These are phyloP conservation scores for Trichoderma parareesei DNA, from an alignment of 495 filamentous ascomycete genomes.

Conservation along the genomic window DNA sequence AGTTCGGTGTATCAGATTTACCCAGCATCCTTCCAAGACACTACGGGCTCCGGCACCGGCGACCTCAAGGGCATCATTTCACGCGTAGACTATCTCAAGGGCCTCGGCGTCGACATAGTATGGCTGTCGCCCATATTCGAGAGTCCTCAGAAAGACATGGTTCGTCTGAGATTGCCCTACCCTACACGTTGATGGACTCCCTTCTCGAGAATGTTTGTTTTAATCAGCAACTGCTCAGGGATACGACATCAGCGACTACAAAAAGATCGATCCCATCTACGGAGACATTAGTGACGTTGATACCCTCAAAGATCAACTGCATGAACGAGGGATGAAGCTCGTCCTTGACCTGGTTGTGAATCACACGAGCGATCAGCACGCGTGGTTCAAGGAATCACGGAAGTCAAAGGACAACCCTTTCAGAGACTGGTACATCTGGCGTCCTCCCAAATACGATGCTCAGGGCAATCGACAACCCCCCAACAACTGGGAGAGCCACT, in stretches of 20 bases:
- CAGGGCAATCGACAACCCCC: conserved; percentile 47
- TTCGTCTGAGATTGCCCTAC: conserved; percentile 4
- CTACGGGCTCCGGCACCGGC: conserved; percentile 58
- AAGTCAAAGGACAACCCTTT: conserved; percentile 44
- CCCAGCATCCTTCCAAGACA: conserved; percentile 60
- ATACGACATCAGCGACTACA: conserved; percentile 59
- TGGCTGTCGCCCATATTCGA: conserved; percentile 66
- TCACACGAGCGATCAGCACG: conserved; percentile 55
- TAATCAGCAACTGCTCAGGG: conserved; percentile 19
- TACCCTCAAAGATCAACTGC: conserved; percentile 45
- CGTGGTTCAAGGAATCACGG: conserved; percentile 54
- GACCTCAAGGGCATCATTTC: conserved; percentile 62
- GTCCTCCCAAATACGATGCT: conserved; percentile 39
- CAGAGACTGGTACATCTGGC: conserved; percentile 58
- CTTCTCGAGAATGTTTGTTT: background rate
- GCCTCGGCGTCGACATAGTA: conserved; percentile 55
- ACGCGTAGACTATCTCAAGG: conserved; percentile 57
- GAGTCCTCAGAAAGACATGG: conserved; percentile 41
- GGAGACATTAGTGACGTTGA: conserved; percentile 57
- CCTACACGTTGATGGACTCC: background rate
- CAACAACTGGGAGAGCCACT: conserved; percentile 48
- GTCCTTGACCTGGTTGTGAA: conserved; percentile 59
- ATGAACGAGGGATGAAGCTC: conserved; percentile 48
- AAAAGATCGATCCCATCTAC: conserved; percentile 50
- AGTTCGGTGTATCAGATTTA: conserved; percentile 60